Percentiles rank a stretch among this genome's conserved stretches.
Evolutionary conservation across 2,329 filamentous ascomycete species (phyloP).

Genomic region (Chalara sp.): DNA sequence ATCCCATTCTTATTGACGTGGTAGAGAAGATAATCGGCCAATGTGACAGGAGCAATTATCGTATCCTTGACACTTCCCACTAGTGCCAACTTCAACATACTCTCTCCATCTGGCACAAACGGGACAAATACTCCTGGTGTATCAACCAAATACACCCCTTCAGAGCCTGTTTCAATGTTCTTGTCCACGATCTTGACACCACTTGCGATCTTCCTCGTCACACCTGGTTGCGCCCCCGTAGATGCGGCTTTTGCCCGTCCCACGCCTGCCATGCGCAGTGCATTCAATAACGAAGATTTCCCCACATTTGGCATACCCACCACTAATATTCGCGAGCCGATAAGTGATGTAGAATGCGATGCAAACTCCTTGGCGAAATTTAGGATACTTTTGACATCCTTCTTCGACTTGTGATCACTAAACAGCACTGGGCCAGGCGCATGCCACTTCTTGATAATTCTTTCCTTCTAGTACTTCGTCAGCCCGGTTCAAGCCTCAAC

Average conservation of each 20-base stretch:
- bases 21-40: conserved; percentile 88
- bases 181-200: conserved; percentile 71
- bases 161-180: conserved; percentile 35
- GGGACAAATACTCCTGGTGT: conserved; percentile 95
- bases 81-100: conserved; percentile 92
- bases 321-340: conserved; percentile 77
- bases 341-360: conserved; percentile 50
- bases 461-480: conserved; percentile 38
- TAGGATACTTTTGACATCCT: conserved; percentile 35
- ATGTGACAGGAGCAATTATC: conserved; percentile 66
- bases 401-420: conserved; percentile 39
- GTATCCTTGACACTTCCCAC: conserved; percentile 88
- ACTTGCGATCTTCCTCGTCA: conserved; percentile 78
- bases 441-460: conserved; percentile 47
- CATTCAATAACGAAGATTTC: conserved; percentile 91
- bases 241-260: conserved; percentile 61
- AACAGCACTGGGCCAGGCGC: conserved; percentile 44
- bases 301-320: conserved; percentile 98
- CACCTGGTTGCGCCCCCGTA: conserved; percentile 81
- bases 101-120: conserved; percentile 75
- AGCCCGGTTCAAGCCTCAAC: too few species aligned
- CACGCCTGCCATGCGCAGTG: conserved; percentile 65
- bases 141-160: conserved; percentile 72
- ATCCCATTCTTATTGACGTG: conserved; percentile 55
- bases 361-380: conserved; percentile 45